These are phyloP conservation scores for Hymenoscyphus infarciens DNA, from an alignment of 2,329 filamentous ascomycete species.

Conservation along the genomic window DNA sequence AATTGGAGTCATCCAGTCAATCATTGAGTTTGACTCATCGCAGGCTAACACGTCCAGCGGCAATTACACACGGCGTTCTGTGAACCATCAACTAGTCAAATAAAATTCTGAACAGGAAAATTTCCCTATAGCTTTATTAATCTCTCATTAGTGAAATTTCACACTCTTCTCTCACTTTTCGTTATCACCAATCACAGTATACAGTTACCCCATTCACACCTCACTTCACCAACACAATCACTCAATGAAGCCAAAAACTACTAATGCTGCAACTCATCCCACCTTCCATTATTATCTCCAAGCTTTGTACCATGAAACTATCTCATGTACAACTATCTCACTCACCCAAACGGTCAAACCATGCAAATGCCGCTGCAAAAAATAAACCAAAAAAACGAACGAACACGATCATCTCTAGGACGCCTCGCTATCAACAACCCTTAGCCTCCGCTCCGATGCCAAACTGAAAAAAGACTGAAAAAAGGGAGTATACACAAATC, in stretches of 20 bases:
- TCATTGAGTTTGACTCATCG: too few relatives aligned
- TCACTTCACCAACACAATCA: neutral
- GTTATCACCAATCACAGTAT: too few relatives aligned
- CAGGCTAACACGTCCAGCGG: too few relatives aligned
- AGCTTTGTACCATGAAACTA: constrained; percentile 3
- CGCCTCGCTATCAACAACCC: neutral
- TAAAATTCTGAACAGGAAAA: too few relatives aligned
- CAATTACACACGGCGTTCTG: too few relatives aligned
- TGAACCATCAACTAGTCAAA: too few relatives aligned
- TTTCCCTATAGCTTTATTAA: too few relatives aligned
- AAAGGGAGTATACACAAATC: neutral
- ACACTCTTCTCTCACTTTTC: too few relatives aligned
- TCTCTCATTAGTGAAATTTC: too few relatives aligned
- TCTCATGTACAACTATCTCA: neutral
- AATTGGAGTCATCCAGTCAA: neutral
- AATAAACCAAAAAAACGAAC: neutral
- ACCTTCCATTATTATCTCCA: constrained; percentile 12
- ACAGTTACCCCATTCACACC: neutral
- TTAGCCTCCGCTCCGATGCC: neutral
- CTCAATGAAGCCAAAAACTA: neutral
- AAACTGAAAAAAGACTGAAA: neutral
- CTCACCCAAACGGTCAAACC: neutral
- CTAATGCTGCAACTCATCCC: neutral
- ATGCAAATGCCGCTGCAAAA: constrained; percentile 12
- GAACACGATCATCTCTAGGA: constrained; percentile 7